These are phyloP conservation scores for Asterochloris sp. DNA, from an alignment of 139 green algal genomes.

Conservation along the genomic window DNA sequence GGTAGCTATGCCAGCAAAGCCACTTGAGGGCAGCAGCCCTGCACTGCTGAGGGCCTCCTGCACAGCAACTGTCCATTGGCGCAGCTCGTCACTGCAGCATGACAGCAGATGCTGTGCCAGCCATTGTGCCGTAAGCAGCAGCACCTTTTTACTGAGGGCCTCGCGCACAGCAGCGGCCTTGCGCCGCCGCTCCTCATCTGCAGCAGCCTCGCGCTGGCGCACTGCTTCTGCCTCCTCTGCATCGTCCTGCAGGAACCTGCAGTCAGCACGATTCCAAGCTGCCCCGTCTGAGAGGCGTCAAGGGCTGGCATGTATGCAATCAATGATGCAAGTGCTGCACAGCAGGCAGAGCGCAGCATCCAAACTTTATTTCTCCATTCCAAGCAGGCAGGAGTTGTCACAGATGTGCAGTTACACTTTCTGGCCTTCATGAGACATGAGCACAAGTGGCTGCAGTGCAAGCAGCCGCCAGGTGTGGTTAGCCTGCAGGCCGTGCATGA, in stretches of 20 bases:
- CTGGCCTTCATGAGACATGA: not conserved
- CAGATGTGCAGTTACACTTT: not conserved
- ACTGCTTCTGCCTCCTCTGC: slow-evolving; percentile 21
- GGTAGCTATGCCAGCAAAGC: no score
- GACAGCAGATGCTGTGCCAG: not conserved
- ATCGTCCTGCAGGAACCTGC: slow-evolving; percentile 34
- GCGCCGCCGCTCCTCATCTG: slow-evolving; percentile 6
- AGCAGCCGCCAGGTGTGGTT: no score
- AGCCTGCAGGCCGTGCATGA: no score
- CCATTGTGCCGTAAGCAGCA: not conserved
- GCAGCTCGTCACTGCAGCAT: not conserved
- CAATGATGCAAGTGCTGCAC: not conserved
- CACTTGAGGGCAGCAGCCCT: not conserved
- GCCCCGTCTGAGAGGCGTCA: no score
- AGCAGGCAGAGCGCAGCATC: no score
- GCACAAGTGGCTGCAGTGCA: no score
- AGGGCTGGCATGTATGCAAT: not conserved
- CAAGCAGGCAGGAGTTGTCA: not conserved
- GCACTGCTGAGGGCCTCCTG: not conserved
- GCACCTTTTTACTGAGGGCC: slow-evolving; percentile 2
- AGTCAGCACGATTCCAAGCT: not conserved
- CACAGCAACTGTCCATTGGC: not conserved
- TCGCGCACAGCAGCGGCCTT: slow-evolving; percentile 4
- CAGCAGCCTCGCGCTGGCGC: slow-evolving; percentile 4
- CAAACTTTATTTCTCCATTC: not conserved